Conservation (phyloP, 495 filamentous ascomycete species). For the Penicillium ochrochloron region DNA sequence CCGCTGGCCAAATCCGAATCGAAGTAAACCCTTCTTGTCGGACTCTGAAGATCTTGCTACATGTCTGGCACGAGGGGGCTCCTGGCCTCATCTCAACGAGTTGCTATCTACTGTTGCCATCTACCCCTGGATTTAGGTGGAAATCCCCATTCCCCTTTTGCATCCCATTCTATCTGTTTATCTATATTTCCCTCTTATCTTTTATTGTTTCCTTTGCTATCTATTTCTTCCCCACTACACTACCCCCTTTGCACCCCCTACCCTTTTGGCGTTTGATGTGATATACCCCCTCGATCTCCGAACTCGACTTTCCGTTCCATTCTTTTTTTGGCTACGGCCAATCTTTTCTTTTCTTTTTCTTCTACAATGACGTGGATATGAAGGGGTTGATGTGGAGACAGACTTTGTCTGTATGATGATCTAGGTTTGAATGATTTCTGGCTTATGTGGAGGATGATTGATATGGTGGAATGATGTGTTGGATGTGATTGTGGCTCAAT, state of each 20-base stretch:
- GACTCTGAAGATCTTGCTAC: not conserved
- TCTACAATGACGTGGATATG: constrained; percentile 30
- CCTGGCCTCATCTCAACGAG: not conserved
- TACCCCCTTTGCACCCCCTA: constrained; percentile 21
- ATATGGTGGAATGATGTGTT: constrained; percentile 3
- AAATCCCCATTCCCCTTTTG: not conserved
- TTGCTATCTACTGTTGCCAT: not conserved
- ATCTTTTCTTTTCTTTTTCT: not conserved
- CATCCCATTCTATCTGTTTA: not conserved
- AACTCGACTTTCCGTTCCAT: constrained; percentile 32
- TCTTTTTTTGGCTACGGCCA: constrained; percentile 25
- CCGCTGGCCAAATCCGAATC: constrained; percentile 33
- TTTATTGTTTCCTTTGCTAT: constrained; percentile 21
- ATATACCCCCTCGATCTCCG: constrained; percentile 51
- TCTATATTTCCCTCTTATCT: constrained; percentile 16
- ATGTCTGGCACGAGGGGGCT: not conserved
- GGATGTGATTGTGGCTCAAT: not conserved
- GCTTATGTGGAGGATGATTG: constrained; percentile 8
- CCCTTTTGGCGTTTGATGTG: constrained; percentile 48
- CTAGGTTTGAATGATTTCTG: constrained; percentile 4
- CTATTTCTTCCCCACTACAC: constrained; percentile 1
- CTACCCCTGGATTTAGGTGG: not conserved
- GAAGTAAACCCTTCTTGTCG: constrained; percentile 18
- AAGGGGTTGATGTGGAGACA: constrained; percentile 26
- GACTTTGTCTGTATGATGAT: constrained; percentile 17